phyloP scores from a whole-genome alignment of 768 basidiomycete genomes.

The Boletus sp. region DNA sequence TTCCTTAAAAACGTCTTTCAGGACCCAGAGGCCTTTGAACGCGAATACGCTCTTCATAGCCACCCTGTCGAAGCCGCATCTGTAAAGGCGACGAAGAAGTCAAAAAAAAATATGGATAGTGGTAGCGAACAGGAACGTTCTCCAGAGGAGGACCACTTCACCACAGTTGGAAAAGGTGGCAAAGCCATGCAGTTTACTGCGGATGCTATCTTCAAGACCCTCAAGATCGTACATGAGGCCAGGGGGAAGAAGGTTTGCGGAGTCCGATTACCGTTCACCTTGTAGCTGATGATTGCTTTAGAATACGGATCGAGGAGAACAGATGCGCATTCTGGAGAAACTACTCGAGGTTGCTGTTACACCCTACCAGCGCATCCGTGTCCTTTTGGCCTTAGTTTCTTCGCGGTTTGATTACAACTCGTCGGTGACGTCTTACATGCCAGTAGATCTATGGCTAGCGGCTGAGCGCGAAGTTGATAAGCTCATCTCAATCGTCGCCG shows the following conservation, averaged over 20 bases:
- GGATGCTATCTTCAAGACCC: constrained; percentile 87
- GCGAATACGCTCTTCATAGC: constrained; percentile 60
- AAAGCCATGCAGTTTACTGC: constrained; percentile 78
- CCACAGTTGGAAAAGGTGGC: constrained; percentile 89
- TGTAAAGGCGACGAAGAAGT: constrained; percentile 36
- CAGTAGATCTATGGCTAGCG: constrained; percentile 84
- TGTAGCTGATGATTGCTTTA: constrained; percentile 34
- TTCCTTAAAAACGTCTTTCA: constrained; percentile 30
- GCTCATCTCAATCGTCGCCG: constrained; percentile 74
- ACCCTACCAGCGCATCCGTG: constrained; percentile 90
- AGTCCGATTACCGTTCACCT: neutral
- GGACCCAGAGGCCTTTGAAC: constrained; percentile 89
- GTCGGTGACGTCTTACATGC: constrained; percentile 83
- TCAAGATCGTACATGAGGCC: constrained; percentile 89
- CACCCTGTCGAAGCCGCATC: constrained; percentile 44
- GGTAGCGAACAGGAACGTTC: constrained; percentile 44
- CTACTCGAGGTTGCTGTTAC: constrained; percentile 84
- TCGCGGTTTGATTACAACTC: constrained; percentile 98
- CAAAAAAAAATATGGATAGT: constrained; percentile 34
- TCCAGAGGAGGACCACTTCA: constrained; percentile 64
- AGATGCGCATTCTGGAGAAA: constrained; percentile 87
- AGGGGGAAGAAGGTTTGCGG: constrained; percentile 89
- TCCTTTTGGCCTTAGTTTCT: constrained; percentile 89
- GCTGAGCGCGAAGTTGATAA: constrained; percentile 89
- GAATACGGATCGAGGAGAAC: constrained; percentile 96